A percentile compares a stretch with the other conserved stretches of the same genome.
These are phyloP conservation scores for Conticribra weissflogii DNA, from an alignment of 108 stramenopile species.

Conservation along the genomic window DNA sequence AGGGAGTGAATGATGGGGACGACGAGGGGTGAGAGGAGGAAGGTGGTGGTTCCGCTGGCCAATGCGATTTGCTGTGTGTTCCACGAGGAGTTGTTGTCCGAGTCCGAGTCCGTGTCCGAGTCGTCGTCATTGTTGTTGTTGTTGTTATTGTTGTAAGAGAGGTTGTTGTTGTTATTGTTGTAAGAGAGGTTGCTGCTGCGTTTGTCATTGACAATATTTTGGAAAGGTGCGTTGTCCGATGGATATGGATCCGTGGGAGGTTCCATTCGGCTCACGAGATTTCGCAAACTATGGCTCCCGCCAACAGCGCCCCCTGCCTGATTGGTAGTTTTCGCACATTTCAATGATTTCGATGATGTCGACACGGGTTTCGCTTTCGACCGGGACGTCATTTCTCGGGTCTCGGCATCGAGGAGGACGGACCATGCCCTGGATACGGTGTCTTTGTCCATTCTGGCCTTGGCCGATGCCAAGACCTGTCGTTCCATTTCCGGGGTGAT, in stretches of 20 bases:
- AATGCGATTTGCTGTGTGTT: conserved; percentile 47
- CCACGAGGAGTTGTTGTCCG: conserved; percentile 27
- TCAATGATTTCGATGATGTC: neutral
- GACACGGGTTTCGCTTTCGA: neutral
- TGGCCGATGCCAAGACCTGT: neutral
- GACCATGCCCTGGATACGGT: neutral
- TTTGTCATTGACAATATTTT: neutral
- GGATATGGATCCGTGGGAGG: neutral
- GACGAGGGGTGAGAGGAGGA: conserved; percentile 37
- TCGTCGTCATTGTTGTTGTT: conserved; percentile 2
- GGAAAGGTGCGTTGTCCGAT: too few species aligned
- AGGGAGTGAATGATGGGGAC: conserved; percentile 40
- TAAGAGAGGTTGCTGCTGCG: neutral
- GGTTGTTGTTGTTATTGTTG: neutral
- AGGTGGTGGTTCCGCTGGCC: conserved; percentile 41
- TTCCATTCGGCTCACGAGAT: conserved; percentile 3
- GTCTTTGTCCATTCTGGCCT: neutral
- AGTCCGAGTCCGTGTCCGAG: too few species aligned
- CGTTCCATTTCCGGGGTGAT: neutral
- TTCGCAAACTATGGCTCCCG: conserved; percentile 1
- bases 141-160: conserved; percentile 2
- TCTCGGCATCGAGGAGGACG: neutral
- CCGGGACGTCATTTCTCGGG: neutral
- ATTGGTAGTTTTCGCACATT: neutral
- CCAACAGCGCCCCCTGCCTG: neutral